Conservation (phyloP, 345 rosid genomes). For the Luvunga scandens region DNA sequence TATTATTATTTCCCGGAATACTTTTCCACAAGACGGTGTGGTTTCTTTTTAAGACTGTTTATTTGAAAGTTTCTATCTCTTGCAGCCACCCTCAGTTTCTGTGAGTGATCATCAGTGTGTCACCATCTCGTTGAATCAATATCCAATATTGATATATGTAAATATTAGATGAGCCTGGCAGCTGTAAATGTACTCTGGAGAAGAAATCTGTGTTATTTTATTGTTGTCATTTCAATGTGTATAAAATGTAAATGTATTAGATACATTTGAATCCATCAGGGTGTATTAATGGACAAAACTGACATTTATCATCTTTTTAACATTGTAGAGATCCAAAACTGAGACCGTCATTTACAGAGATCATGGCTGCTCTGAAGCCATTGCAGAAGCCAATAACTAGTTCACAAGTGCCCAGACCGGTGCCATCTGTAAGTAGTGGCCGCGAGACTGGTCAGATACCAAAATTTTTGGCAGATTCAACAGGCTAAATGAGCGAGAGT, state of each 20-base stretch:
- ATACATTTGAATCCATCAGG: slow-evolving; percentile 1
- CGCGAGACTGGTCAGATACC: slow-evolving; percentile 21
- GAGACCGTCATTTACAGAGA: slow-evolving; percentile 87
- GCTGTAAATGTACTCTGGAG: neutral
- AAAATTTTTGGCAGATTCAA: slow-evolving; percentile 19
- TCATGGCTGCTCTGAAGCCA: slow-evolving; percentile 85
- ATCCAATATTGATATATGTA: neutral
- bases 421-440: slow-evolving; percentile 20
- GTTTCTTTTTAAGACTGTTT: neutral
- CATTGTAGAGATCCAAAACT: slow-evolving; percentile 69
- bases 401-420: slow-evolving; percentile 43
- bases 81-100: neutral
- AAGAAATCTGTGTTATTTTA: neutral
- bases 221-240: neutral
- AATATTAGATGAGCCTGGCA: neutral
- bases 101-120: neutral
- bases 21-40: neutral
- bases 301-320: neutral
- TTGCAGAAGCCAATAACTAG: slow-evolving; percentile 66
- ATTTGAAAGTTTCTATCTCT: neutral
- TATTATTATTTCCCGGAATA: neutral
- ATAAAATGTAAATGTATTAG: neutral
- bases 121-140: neutral
- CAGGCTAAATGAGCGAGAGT: slow-evolving; percentile 20
- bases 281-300: slow-evolving; percentile 12